Evolutionary conservation across 2,329 filamentous ascomycete genomes (phyloP).

Genomic region (Aspergillus sp.): DNA sequence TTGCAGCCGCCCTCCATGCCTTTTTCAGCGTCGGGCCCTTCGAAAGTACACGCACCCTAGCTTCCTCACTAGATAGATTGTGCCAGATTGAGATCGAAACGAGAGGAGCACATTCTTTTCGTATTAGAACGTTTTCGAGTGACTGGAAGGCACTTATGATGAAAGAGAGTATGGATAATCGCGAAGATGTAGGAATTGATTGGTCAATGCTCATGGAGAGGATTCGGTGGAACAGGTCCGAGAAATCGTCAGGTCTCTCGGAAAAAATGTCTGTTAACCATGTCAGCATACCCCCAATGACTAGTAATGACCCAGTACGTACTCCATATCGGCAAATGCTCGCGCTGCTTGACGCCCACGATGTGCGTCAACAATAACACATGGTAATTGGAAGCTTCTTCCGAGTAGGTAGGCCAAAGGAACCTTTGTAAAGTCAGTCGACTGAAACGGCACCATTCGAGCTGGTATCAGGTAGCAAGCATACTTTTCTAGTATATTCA

Average conservation of each 20-base stretch:
- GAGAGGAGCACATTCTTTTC: slow-evolving; percentile 93
- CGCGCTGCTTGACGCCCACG: slow-evolving; percentile 82
- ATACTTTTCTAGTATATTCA: slow-evolving; percentile 84
- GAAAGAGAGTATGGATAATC: slow-evolving; percentile 83
- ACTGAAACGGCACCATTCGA: neutral
- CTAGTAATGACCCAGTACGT: slow-evolving; percentile 27
- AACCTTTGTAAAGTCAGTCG: slow-evolving; percentile 58
- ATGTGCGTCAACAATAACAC: slow-evolving; percentile 83
- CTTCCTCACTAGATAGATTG: slow-evolving; percentile 75
- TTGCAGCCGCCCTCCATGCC: slow-evolving; percentile 82
- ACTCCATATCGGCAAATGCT: slow-evolving; percentile 87
- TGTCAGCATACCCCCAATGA: slow-evolving; percentile 29
- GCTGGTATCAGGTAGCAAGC: slow-evolving; percentile 11
- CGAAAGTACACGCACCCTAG: slow-evolving; percentile 71
- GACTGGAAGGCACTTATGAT: slow-evolving; percentile 92
- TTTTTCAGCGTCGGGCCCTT: slow-evolving; percentile 75
- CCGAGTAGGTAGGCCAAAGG: slow-evolving; percentile 89
- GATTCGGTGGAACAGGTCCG: slow-evolving; percentile 81
- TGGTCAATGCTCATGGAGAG: slow-evolving; percentile 80
- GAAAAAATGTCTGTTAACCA: slow-evolving; percentile 65
- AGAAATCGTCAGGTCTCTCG: slow-evolving; percentile 77
- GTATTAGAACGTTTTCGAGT: slow-evolving; percentile 80
- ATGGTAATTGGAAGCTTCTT: slow-evolving; percentile 88
- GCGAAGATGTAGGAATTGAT: slow-evolving; percentile 64
- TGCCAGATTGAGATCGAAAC: slow-evolving; percentile 97